Evolutionary conservation across 164 flowering plant genomes (phyloP).

Genomic region (Berberis vulgaris): DNA sequence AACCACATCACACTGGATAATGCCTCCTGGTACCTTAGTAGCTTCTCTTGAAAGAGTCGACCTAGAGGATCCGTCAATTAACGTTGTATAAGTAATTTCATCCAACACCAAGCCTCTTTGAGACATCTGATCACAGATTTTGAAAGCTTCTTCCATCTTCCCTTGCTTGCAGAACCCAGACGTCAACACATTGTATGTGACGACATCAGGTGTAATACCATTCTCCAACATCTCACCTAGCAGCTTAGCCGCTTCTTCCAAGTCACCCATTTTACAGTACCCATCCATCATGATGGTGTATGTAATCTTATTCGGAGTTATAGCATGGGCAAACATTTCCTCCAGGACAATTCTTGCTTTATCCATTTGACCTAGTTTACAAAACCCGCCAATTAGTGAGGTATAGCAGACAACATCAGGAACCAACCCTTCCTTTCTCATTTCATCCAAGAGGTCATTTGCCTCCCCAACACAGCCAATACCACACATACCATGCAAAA

Average conservation of each 20-base stretch:
- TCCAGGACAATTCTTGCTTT: conserved; percentile 26
- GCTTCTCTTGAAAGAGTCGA: not conserved
- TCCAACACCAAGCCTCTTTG: conserved; percentile 30
- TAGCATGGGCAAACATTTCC: conserved; percentile 38
- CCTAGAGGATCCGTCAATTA: not conserved
- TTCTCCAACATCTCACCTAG: conserved; percentile 42
- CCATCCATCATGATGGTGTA: conserved; percentile 44
- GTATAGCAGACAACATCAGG: conserved; percentile 70
- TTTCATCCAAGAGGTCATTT: conserved; percentile 33
- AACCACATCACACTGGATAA: not conserved
- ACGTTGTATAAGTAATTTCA: conserved; percentile 37
- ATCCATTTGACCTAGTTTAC: conserved; percentile 62
- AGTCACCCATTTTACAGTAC: conserved; percentile 39
- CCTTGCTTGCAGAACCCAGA: conserved; percentile 44
- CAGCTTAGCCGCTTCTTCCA: conserved; percentile 37
- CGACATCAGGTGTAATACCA: conserved; percentile 52
- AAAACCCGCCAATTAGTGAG: conserved; percentile 15
- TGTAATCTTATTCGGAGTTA: conserved; percentile 42
- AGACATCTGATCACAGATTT: conserved; percentile 38
- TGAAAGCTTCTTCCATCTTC: conserved; percentile 39
- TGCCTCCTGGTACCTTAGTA: not conserved
- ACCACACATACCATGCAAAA: conserved; percentile 46
- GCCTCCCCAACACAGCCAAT: conserved; percentile 48
- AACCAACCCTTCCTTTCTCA: conserved; percentile 43
- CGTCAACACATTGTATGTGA: conserved; percentile 12